Evolutionary conservation across 148 eudicot species (phyloP), one percentile per base, ranked within the genome.

Genomic region (Rhododendron ovatum): DNA sequence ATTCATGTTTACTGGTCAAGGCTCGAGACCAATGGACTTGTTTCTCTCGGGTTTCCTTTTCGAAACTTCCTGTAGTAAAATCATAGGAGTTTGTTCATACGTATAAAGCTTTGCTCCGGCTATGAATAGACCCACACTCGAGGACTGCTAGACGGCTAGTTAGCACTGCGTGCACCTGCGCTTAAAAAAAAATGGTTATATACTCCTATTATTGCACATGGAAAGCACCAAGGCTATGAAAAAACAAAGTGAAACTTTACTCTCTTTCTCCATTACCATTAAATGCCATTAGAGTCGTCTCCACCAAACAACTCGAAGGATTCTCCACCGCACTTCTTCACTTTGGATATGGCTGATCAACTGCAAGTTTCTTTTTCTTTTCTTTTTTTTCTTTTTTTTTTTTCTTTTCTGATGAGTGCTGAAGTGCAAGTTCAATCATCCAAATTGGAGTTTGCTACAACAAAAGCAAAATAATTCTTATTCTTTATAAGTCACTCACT

Each of bases 401-500:
- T 55, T 5, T 41, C 43, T 0, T 51, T 12, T 13, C 61, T 67
- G 74, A 67, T 67, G 2, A 67, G 74, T 12, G 14, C 75, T 26
- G 17, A 69, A 69, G 39, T 28, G 35, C 75, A 67, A 69, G 22
- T 71, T 53, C 65, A 51, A 53, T 81, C 83, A 51, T 81, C 83
- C 83, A 81, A 81, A 53, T 53, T 81, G 83, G 67, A 80, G 26
- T 10, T 51, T 61, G 24, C 14, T 26, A 28, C 8, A 26, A 28
- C 61, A 80, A 26, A 50, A 50, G 24, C 37, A 35, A 80, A 50
- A 22, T 22, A 26, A 65, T 83, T 22, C 28, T 41, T 83, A 83
- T 83, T n/a, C 57, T 82, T 55, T 63, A 11, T 63, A n/a, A 28
- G 24, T 24, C 28, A 83, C 85, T 83, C 78, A 67, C 78, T 67